Evolutionary conservation across 192 early-diverging fungal species (phyloP).

Genomic region (Coemansia sp.): DNA sequence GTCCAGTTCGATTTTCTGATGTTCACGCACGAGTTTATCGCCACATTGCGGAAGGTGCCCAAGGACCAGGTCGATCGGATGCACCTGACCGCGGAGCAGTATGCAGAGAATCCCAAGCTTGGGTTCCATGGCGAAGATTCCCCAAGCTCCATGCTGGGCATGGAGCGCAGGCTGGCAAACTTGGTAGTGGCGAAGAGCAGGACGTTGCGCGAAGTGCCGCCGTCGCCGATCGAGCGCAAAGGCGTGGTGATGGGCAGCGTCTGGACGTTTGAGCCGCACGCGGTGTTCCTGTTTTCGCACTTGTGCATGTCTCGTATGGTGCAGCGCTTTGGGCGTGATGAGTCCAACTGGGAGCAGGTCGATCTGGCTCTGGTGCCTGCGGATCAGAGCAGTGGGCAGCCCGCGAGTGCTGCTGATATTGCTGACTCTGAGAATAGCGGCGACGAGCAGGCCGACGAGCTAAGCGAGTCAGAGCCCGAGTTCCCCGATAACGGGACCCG

Average conservation of each 20-base stretch:
- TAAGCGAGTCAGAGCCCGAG: conserved; percentile 23
- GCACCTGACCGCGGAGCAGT: conserved; percentile 33
- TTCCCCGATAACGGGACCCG: conserved; percentile 33
- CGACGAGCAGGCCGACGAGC: background rate
- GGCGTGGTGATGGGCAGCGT: conserved; percentile 91
- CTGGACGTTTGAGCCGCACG: conserved; percentile 72
- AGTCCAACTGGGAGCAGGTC: conserved; percentile 76
- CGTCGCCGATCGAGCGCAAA: conserved; percentile 73
- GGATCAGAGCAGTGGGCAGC: background rate
- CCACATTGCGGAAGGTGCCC: conserved; percentile 72
- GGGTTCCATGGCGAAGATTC: conserved; percentile 9
- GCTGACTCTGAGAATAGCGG: background rate
- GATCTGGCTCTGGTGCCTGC: conserved; percentile 49
- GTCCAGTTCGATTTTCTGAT: conserved; percentile 89
- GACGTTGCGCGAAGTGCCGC: conserved; percentile 60
- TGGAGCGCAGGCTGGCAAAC: background rate
- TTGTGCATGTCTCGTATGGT: conserved; percentile 82
- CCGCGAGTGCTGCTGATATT: background rate
- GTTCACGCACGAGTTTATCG: conserved; percentile 93
- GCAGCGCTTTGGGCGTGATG: conserved; percentile 84
- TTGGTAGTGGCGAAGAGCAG: conserved; percentile 2
- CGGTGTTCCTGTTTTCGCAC: conserved; percentile 56
- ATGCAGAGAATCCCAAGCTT: conserved; percentile 4
- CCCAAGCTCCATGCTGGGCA: background rate
- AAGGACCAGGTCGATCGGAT: conserved; percentile 53